Base-by-base conservation (phyloP, 2,329 filamentous ascomycete species). In the Rhinocladiella mackenziei region DNA sequence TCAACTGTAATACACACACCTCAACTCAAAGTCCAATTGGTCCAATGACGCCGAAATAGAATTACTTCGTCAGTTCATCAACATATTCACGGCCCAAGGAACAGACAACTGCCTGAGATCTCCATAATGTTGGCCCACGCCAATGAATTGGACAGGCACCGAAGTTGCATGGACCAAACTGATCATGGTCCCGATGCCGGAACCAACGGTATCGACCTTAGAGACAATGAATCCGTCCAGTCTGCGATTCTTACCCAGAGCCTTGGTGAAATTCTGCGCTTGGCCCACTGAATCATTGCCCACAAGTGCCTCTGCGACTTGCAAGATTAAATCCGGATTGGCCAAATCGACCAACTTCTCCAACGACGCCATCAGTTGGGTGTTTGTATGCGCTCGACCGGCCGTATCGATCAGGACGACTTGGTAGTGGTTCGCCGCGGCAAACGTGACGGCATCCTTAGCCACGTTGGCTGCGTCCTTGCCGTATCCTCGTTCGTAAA, bases 201-300 rank as follows among this genome's bases (percentile, higher is more conserved):
- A 91, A n/a, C 92, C 94, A 26, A 98, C 94, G 0, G 92, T 98
- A 69, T 98, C 92, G 65, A 92, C 97, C 68, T 98, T 98, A 49
- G 84, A 91, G 58, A 98, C 96, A 62, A 98, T 95, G 67, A 98
- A 98, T 4, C 92, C 92, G 67, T 98, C 94, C 26, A 98, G 75
- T 19, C 79, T 78, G 45, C 91, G 75, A 10, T 81, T 82, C 4
- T 79, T 74, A 22, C 92, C 94, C 68, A 98, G 97, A 2, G 87
- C 86, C 26, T 83, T 81, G 62, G 96, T 96, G 72, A 98, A 98
- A 69, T 96, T 96, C 59, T 89, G 79, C 3, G 94, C 92, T 68
- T 98, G 92, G 35, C 89, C 88, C 15, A 98, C 92, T 3, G 85
- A 89, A 66, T 98, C 94, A 3, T 88, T 95, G 46, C 92, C 92